A percentile compares a stretch with the other conserved stretches of the same genome.
These are phyloP conservation scores for Colletotrichum lupini DNA, from an alignment of 2,329 filamentous ascomycete genomes.

Conservation along the genomic window DNA sequence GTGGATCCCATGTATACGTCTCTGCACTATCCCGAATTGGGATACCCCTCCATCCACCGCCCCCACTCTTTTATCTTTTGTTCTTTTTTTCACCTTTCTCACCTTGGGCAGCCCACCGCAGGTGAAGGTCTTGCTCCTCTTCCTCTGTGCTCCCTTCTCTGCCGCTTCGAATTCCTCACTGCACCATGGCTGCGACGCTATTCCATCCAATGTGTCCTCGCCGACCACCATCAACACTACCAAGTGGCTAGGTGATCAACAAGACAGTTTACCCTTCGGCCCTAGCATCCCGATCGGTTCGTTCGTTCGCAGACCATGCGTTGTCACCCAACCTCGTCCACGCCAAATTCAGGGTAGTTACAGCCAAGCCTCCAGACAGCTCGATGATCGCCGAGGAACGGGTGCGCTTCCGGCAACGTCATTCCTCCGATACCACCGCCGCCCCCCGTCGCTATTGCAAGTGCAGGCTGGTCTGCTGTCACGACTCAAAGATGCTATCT, in stretches of 20 bases:
- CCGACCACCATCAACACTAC: not conserved
- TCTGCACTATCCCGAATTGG: no score
- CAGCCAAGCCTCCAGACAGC: not conserved
- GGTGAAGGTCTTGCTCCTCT: not conserved
- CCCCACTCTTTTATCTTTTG: slow-evolving; percentile 9
- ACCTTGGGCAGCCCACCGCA: no score
- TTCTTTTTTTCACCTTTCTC: not conserved
- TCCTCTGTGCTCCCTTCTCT: not conserved
- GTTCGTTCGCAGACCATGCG: slow-evolving; percentile 10
- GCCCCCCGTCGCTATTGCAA: not conserved
- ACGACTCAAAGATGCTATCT: not conserved
- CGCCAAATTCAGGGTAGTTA: not conserved
- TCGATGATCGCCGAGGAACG: slow-evolving; percentile 7
- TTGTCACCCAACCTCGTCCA: slow-evolving; percentile 1
- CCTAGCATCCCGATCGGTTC: not conserved
- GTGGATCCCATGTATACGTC: not conserved
- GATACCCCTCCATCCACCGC: not conserved
- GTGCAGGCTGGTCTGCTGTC: not conserved
- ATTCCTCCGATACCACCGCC: not conserved
- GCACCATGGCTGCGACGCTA: not conserved
- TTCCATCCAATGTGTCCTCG: not conserved
- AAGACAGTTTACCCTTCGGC: not conserved
- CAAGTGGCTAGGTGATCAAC: not conserved
- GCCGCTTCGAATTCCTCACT: not conserved
- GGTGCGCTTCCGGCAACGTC: slow-evolving; percentile 18